Evolutionary conservation across 78 protist species (phyloP).

Genomic region (Dictyostelium citrinum): DNA sequence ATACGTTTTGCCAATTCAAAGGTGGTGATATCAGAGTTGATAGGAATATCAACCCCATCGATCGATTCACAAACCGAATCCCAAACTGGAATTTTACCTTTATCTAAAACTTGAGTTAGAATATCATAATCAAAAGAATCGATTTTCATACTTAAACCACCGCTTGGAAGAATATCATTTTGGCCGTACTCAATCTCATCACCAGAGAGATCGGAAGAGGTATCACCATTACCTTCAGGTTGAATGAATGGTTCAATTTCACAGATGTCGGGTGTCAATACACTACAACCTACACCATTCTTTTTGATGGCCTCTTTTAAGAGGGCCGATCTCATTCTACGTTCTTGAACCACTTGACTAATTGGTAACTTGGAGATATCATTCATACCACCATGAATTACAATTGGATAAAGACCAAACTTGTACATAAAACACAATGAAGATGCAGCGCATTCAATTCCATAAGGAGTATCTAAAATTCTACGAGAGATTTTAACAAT

Average conservation of each 20-base stretch:
- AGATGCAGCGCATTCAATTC: constrained; percentile 36
- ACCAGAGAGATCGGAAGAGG: background rate
- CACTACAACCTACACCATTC: constrained; percentile 67
- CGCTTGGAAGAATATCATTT: constrained; percentile 5
- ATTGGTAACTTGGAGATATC: constrained; percentile 24
- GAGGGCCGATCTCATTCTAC: constrained; percentile 9
- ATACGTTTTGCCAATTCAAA: constrained; percentile 73
- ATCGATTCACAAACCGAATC: constrained; percentile 38
- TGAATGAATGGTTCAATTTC: constrained; percentile 42
- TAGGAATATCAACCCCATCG: constrained; percentile 42
- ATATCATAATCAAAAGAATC: constrained; percentile 45
- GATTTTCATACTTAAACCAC: constrained; percentile 50
- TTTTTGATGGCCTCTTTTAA: constrained; percentile 52
- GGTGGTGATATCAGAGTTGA: constrained; percentile 57
- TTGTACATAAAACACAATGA: constrained; percentile 61
- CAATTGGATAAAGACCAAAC: constrained; percentile 47
- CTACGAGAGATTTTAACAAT: constrained; percentile 48
- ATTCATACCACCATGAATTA: constrained; percentile 71
- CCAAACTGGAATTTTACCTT: constrained; percentile 71
- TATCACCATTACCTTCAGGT: background rate
- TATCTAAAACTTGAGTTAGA: constrained; percentile 26
- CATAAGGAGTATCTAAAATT: constrained; percentile 42
- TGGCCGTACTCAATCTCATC: constrained; percentile 39
- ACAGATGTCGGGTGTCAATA: constrained; percentile 36
- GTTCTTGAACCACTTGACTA: constrained; percentile 29